A percentile compares a stretch with the other conserved stretches of the same genome.
Evolutionary conservation across 257 asterid genomes (phyloP).

Genomic region (Solanum microdontum): DNA sequence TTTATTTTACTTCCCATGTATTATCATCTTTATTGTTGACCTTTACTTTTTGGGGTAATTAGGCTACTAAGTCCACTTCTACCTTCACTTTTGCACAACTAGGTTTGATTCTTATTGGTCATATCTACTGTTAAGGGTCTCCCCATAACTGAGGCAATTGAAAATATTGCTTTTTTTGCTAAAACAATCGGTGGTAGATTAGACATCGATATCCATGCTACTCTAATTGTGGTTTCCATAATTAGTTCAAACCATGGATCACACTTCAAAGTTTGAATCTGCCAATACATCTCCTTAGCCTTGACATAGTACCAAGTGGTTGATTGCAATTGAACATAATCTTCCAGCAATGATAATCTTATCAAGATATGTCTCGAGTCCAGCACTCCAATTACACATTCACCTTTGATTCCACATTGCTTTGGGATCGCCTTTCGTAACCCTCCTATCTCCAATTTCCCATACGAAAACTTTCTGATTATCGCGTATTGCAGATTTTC

Average conservation of each 20-base stretch:
- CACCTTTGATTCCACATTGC: too few species aligned
- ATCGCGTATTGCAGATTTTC: too few species aligned
- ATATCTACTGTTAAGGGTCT: neutral
- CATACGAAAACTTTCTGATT: too few species aligned
- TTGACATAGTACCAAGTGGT: neutral
- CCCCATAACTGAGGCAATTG: neutral
- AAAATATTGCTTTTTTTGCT: too few species aligned
- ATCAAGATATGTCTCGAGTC: too few species aligned
- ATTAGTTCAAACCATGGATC: neutral
- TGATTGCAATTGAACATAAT: neutral
- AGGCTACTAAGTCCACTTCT: neutral
- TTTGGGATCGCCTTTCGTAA: too few species aligned
- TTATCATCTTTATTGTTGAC: too few species aligned
- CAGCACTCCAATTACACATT: too few species aligned
- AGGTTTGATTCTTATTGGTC: neutral
- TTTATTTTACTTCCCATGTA: neutral
- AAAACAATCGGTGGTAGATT: neutral
- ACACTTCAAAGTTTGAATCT: neutral
- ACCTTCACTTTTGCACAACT: neutral
- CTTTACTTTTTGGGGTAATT: neutral
- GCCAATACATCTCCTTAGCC: too few species aligned
- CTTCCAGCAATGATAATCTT: neutral
- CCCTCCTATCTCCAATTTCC: too few species aligned
- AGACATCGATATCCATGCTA: neutral
- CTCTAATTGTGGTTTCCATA: neutral